Percentiles rank a stretch among this genome's conserved stretches.
Conservation (phyloP, 805 yeast genomes). For the Starmerella vaccinii region DNA sequence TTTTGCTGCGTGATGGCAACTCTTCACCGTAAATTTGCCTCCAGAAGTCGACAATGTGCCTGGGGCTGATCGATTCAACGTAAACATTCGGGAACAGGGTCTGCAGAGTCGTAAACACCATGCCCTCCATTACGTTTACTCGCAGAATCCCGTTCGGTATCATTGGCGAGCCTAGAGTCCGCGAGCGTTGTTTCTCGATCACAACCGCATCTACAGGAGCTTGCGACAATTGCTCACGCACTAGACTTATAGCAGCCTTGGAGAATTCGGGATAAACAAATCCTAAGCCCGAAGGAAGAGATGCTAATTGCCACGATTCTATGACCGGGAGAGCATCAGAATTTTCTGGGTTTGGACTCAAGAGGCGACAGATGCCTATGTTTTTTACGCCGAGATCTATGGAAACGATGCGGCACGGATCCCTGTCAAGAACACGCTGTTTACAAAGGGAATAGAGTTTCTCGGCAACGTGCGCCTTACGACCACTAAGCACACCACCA, state of each 20-base stretch:
- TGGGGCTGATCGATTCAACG: constrained; percentile 26
- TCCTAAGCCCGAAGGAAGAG: constrained; percentile 13
- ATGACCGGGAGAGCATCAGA: constrained; percentile 4
- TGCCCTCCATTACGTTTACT: constrained; percentile 46
- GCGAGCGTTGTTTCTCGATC: constrained; percentile 48
- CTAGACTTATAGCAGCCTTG: constrained; percentile 21
- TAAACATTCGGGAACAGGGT: constrained; percentile 8
- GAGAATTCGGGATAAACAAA: constrained; percentile 28
- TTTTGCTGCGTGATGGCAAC: background rate
- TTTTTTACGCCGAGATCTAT: constrained; percentile 31
- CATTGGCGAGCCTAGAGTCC: constrained; percentile 39
- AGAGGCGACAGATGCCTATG: constrained; percentile 27
- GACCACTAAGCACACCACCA: constrained; percentile 6
- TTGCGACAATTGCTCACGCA: constrained; percentile 2
- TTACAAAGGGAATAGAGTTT: background rate
- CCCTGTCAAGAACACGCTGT: background rate
- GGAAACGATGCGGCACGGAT: constrained; percentile 24
- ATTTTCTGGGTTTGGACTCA: constrained; percentile 5
- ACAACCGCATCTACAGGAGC: constrained; percentile 33
- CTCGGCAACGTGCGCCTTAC: constrained; percentile 1
- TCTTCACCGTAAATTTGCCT: background rate
- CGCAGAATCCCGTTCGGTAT: constrained; percentile 44
- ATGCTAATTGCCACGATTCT: constrained; percentile 11
- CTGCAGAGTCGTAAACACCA: constrained; percentile 33
- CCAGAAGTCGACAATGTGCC: constrained; percentile 26